These are phyloP conservation scores for Trichoderma virens DNA, from an alignment of 495 filamentous ascomycete species.

Conservation along the genomic window DNA sequence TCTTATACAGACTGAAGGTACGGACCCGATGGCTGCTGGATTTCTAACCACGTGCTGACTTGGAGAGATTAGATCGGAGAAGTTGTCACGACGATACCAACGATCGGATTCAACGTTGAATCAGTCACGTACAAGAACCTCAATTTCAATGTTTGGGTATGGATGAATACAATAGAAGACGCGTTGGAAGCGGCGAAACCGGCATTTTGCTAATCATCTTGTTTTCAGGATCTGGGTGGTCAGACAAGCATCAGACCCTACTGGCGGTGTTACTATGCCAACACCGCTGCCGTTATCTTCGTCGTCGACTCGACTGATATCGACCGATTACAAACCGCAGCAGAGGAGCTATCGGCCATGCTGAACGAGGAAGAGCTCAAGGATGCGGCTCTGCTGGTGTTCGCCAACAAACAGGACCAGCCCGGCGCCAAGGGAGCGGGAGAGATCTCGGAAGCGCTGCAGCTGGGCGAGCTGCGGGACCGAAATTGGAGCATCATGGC, in stretches of 20 bases:
- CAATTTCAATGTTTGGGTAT: constrained; percentile 97
- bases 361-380: constrained; percentile 91
- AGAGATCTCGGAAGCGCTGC: constrained; percentile 89
- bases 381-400: constrained; percentile 86
- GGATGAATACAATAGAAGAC: background rate
- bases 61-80: constrained; percentile 72
- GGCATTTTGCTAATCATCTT: background rate
- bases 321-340: constrained; percentile 81
- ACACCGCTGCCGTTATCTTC: constrained; percentile 98
- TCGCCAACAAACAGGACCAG: constrained; percentile 99
- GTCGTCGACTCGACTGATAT: constrained; percentile 98
- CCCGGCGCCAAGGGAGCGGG: constrained; percentile 94
- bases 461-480: constrained; percentile 82
- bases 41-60: background rate
- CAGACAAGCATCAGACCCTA: constrained; percentile 97
- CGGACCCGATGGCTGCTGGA: constrained; percentile 13
- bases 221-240: constrained; percentile 73
- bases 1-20: constrained; percentile 94
- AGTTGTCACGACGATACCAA: constrained; percentile 97
- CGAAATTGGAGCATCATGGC: constrained; percentile 99
- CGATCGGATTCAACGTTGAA: constrained; percentile 98
- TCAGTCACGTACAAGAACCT: constrained; percentile 95
- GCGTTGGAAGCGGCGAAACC: background rate
- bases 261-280: constrained; percentile 99
- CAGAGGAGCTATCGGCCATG: constrained; percentile 91